Base-by-base conservation (phyloP, 352 stramenopile genomes). In the Phytophthora pinifolia region DNA sequence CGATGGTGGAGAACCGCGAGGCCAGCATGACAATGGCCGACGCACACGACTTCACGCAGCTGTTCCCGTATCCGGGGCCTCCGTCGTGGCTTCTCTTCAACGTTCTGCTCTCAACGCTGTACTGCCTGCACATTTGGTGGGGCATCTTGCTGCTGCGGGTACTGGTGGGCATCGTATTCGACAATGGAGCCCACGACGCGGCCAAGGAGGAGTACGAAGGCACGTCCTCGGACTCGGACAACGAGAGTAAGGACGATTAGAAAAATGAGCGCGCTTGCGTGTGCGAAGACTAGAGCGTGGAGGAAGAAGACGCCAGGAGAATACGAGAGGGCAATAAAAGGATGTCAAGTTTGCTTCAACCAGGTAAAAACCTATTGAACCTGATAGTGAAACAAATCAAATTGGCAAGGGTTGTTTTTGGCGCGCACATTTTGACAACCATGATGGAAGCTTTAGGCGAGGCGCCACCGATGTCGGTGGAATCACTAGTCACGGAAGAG, bases 191-290 rank as follows among this genome's bases (percentile, higher is more conserved):
- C 1, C 83, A 96, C 55, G 74, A 91, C 54, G 74, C 76, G 1
- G 83, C 79, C 39, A 92, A 94, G 61, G 79, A 94, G 12, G 76
- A 96, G 54, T 93, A 94, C 66, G 86, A 94, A 82, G 67, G 85
- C 59, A 80, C 76, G 49, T 93, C 84, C 32, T 84, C 74, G 1
- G 83, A 92, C 57, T 88, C 76, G 20, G 85, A 95, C 31, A 84
- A 78, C 35, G 85, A 87, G 37, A 63, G 74, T 45, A 83, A 86
- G 36, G 71, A 87, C 18, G 73, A 89, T 34, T 86, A 77, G 57
- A 70, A 27, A 32, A 39, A 33, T 41, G 43, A 59, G 37, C 30
- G 43, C 42, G 32, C 25, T 38, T 18, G 14, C 51, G 56, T 50
- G 33, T 53, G 46, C 14, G 38, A 43, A 27, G 38, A 41, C 44